These are phyloP conservation scores for Pinus albicaulis DNA, from an alignment of 75 land plant species.

Conservation along the genomic window DNA sequence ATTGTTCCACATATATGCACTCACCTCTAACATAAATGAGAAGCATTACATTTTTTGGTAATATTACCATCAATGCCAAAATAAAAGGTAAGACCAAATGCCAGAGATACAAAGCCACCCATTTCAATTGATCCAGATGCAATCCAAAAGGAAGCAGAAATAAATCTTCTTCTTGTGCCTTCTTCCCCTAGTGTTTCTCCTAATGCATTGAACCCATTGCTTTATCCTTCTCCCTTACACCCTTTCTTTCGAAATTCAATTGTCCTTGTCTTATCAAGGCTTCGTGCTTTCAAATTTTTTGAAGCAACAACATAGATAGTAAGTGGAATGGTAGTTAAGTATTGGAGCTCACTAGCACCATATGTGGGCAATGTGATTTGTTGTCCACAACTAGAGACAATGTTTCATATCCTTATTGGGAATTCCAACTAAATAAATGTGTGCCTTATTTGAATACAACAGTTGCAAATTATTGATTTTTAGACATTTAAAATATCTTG, in stretches of 20 bases:
- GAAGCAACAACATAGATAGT: constrained; percentile 33
- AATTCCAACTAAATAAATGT: constrained; percentile 65
- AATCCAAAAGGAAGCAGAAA: not conserved
- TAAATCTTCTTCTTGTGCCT: constrained; percentile 12
- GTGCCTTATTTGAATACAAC: constrained; percentile 50
- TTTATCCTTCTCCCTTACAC: too few species aligned
- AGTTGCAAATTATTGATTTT: constrained; percentile 66
- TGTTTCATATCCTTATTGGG: constrained; percentile 60
- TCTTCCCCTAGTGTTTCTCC: constrained; percentile 30
- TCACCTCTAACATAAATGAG: too few species aligned
- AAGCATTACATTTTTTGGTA: too few species aligned
- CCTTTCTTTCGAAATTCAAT: constrained; percentile 28
- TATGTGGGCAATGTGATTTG: constrained; percentile 83
- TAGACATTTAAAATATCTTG: constrained; percentile 60
- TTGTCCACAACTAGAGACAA: constrained; percentile 80
- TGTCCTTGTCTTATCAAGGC: constrained; percentile 42
- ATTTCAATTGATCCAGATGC: not conserved
- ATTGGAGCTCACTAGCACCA: constrained; percentile 60
- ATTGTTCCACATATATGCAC: too few species aligned
- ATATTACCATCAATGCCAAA: too few species aligned
- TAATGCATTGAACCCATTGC: constrained; percentile 36
- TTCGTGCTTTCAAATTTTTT: constrained; percentile 37
- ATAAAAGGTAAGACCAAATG: too few species aligned
- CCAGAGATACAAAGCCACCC: too few species aligned
- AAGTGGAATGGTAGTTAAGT: constrained; percentile 64